phyloP scores from a whole-genome alignment of 495 filamentous ascomycete species.

The Elaphomyces granulatus region DNA sequence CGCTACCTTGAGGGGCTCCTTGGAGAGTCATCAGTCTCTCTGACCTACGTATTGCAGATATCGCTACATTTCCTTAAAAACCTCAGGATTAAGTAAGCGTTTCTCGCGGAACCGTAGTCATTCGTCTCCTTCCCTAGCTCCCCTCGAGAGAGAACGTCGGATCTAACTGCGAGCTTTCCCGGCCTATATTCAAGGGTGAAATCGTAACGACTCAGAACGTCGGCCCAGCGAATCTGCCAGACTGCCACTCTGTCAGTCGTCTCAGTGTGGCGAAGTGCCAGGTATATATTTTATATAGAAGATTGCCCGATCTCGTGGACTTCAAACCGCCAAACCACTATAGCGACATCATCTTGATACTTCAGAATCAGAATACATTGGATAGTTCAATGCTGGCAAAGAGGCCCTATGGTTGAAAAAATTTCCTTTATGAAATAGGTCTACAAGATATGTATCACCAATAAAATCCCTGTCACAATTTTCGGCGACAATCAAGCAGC shows the following conservation, averaged over 20 bases:
- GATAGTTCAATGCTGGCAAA: no score
- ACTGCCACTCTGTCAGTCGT: slow-evolving; percentile 8
- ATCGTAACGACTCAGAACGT: slow-evolving; percentile 4
- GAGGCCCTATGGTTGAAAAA: no score
- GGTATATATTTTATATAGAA: no score
- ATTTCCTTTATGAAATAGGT: no score
- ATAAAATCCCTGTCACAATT: no score
- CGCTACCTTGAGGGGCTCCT: neutral
- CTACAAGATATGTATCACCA: no score
- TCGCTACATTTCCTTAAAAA: neutral
- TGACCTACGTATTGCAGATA: neutral
- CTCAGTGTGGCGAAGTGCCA: no score
- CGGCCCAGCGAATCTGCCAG: slow-evolving; percentile 12
- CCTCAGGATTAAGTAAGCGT: neutral
- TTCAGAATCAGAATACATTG: no score
- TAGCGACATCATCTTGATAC: no score
- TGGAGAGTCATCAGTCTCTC: neutral
- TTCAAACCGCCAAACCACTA: no score
- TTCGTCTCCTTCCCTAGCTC: slow-evolving; percentile 3
- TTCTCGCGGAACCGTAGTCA: slow-evolving; percentile 7
- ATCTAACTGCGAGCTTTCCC: neutral
- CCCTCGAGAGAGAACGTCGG: neutral
- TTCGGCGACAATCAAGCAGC: no score
- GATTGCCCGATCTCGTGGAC: no score
- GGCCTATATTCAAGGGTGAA: neutral